phyloP scores from a whole-genome alignment of 257 asterid species.

The Solanum pimpinellifolium region DNA sequence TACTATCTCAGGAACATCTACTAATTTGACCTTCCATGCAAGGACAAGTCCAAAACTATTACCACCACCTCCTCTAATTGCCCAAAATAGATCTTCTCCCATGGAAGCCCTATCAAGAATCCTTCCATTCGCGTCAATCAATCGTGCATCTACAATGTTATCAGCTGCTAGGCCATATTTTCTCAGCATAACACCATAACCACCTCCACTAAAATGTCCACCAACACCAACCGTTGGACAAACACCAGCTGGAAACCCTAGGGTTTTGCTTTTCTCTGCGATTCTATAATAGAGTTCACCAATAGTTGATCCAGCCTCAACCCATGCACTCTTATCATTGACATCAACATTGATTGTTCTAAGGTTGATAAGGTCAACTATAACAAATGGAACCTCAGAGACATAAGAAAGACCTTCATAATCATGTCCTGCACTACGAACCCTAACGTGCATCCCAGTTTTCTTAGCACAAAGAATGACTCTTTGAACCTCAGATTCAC shows the following conservation, averaged over 20 bases:
- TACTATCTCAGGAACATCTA: neutral
- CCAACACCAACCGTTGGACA: constrained; percentile 1
- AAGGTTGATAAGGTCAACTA: neutral
- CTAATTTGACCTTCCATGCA: neutral
- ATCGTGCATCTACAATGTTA: constrained; percentile 2
- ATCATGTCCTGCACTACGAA: constrained; percentile 3
- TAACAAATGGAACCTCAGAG: neutral
- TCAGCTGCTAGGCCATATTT: constrained; percentile 3
- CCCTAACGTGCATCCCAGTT: neutral
- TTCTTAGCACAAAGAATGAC: neutral
- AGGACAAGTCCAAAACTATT: constrained; percentile 1
- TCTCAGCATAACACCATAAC: constrained; percentile 1
- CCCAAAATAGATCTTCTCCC: constrained; percentile 6
- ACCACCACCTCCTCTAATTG: constrained; percentile 6
- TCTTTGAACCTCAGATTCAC: neutral
- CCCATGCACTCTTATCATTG: constrained; percentile 1
- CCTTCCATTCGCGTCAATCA: neutral
- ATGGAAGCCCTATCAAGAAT: neutral
- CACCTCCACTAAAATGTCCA: constrained; percentile 5
- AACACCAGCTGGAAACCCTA: neutral
- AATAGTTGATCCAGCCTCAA: constrained; percentile 1
- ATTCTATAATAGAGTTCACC: neutral
- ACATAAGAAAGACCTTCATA: constrained; percentile 3
- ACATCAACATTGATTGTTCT: neutral
- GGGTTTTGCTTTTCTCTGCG: neutral